Percentiles rank a stretch among this genome's conserved stretches.
Evolutionary conservation across 495 filamentous ascomycete genomes (phyloP).

Genomic region (Penicillium chermesinum): DNA sequence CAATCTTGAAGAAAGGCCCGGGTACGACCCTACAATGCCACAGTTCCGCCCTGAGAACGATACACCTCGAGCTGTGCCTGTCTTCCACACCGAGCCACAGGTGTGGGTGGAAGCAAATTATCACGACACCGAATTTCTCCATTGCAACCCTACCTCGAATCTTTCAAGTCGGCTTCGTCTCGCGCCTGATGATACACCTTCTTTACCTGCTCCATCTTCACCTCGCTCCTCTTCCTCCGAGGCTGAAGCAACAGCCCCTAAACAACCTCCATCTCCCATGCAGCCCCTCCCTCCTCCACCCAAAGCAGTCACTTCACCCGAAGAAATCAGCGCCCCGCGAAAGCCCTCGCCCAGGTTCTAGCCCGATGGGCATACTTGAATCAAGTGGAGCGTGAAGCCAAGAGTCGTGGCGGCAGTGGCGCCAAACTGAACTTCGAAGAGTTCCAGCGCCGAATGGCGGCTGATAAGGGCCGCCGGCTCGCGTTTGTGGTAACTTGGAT

Average conservation of each 20-base stretch:
- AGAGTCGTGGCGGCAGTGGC: slow-evolving; percentile 65
- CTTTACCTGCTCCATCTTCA: slow-evolving; percentile 33
- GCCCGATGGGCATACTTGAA: slow-evolving; percentile 52
- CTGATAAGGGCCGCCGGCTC: slow-evolving; percentile 55
- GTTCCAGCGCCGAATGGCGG: slow-evolving; percentile 66
- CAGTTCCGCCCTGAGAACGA: slow-evolving; percentile 58
- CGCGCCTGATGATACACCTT: slow-evolving; percentile 29
- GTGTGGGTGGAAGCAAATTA: slow-evolving; percentile 1
- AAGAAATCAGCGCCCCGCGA: slow-evolving; percentile 10
- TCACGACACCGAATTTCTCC: slow-evolving; percentile 5
- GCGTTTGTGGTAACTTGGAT: slow-evolving; percentile 82
- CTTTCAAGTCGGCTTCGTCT: slow-evolving; percentile 29
- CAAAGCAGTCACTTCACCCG: slow-evolving; percentile 12
- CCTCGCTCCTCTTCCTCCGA: slow-evolving; percentile 30
- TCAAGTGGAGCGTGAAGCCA: slow-evolving; percentile 58
- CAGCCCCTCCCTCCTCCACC: slow-evolving; percentile 30
- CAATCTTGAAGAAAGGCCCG: slow-evolving; percentile 4
- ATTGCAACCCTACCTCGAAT: slow-evolving; percentile 9
- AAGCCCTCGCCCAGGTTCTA: slow-evolving; percentile 39
- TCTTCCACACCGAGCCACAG: slow-evolving; percentile 8
- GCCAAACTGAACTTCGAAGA: slow-evolving; percentile 66
- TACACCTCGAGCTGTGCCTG: slow-evolving; percentile 12
- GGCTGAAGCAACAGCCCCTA: slow-evolving; percentile 37
- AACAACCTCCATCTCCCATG: slow-evolving; percentile 34
- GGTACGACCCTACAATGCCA: slow-evolving; percentile 64